Conservation (phyloP, 2,329 filamentous ascomycete species). For the Peltaster fructicola region DNA sequence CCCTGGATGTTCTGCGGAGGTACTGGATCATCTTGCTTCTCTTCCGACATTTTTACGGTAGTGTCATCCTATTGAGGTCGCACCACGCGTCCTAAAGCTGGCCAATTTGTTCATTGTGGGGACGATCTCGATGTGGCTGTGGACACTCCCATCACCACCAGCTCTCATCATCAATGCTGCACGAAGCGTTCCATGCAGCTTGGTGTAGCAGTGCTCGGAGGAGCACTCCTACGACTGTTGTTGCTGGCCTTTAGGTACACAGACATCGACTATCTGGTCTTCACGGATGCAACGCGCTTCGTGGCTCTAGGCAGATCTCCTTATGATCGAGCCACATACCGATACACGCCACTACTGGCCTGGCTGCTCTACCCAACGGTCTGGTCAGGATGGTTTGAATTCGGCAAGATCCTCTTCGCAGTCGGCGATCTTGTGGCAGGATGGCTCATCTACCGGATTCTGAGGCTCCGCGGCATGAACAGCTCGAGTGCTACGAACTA, state of each 20-base stretch:
- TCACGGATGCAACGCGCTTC: constrained; percentile 83
- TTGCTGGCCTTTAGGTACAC: constrained; percentile 99
- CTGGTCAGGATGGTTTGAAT: constrained; percentile 53
- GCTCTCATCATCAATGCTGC: too few relatives aligned
- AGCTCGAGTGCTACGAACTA: constrained; percentile 48
- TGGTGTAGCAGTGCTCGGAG: too few relatives aligned
- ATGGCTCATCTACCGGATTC: constrained; percentile 48
- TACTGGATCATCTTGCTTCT: too few relatives aligned
- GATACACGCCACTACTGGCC: constrained; percentile 85
- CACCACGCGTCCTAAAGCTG: too few relatives aligned
- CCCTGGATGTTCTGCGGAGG: constrained; percentile 13
- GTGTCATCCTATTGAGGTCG: too few relatives aligned
- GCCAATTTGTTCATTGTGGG: too few relatives aligned
- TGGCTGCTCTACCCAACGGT: constrained; percentile 78
- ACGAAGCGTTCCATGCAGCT: too few relatives aligned
- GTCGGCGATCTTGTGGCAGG: constrained; percentile 69
- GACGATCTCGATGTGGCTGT: too few relatives aligned
- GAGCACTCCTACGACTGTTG: too few relatives aligned
- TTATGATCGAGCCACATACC: constrained; percentile 83
- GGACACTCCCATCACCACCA: too few relatives aligned
- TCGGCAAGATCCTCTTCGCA: constrained; percentile 77
- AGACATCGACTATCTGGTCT: constrained; percentile 96
- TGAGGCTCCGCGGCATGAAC: constrained; percentile 29
- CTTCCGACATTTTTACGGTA: too few relatives aligned
- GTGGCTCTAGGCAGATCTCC: constrained; percentile 51